These are phyloP conservation scores for Pichia sp. DNA, from an alignment of 1,139 yeast genomes.

Conservation along the genomic window DNA sequence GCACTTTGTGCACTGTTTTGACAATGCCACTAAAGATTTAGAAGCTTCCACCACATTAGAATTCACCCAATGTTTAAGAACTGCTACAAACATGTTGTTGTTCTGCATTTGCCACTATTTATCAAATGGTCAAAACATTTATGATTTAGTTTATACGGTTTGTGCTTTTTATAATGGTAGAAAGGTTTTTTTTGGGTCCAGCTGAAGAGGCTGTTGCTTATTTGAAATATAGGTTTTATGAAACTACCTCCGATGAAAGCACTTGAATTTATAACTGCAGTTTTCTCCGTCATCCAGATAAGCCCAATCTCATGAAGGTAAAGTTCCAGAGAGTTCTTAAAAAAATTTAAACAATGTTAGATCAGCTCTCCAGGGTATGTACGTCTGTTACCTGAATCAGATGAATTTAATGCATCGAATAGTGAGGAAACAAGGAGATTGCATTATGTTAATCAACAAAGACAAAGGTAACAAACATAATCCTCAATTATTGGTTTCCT, in stretches of 20 bases:
- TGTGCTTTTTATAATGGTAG: slow-evolving; percentile 67
- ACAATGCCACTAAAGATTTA: slow-evolving; percentile 67
- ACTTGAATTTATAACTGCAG: slow-evolving; percentile 72
- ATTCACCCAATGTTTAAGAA: slow-evolving; percentile 60
- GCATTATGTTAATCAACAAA: slow-evolving; percentile 34
- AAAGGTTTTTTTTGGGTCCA: slow-evolving; percentile 61
- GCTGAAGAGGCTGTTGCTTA: slow-evolving; percentile 52
- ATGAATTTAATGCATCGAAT: slow-evolving; percentile 27
- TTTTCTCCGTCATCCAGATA: slow-evolving; percentile 66
- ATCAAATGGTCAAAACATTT: slow-evolving; percentile 74
- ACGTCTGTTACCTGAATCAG: slow-evolving; percentile 29
- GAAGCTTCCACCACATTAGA: slow-evolving; percentile 75
- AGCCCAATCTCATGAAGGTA: slow-evolving; percentile 36
- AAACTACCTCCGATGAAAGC: slow-evolving; percentile 78
- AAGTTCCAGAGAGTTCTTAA: slow-evolving; percentile 29
- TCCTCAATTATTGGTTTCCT: slow-evolving; percentile 43
- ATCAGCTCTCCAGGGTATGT: slow-evolving; percentile 35
- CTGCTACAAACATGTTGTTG: slow-evolving; percentile 51
- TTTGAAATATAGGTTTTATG: slow-evolving; percentile 62
- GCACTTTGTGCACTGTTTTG: slow-evolving; percentile 65
- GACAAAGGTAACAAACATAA: slow-evolving; percentile 31
- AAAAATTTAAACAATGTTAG: slow-evolving; percentile 47
- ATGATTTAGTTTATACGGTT: slow-evolving; percentile 68
- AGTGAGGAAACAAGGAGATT: slow-evolving; percentile 34
- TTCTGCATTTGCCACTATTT: slow-evolving; percentile 63